Base-by-base conservation (phyloP, 345 rosid genomes). In the Microcos paniculata region DNA sequence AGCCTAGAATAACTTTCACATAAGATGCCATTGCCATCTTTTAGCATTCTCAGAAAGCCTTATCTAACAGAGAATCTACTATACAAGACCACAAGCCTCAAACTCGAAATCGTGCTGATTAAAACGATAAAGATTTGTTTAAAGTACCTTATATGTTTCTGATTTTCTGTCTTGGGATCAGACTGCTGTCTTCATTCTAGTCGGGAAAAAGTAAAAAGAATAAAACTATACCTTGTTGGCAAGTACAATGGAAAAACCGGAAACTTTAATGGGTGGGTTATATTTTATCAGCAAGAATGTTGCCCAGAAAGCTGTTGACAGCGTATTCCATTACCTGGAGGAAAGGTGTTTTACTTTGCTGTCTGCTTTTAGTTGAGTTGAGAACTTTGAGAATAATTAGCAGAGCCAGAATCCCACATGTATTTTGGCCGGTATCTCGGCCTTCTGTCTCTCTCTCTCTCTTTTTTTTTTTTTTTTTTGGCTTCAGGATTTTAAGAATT, bases 11-110 rank as follows among this genome's bases (percentile, higher is more conserved):
- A 68, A 88, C 81, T 73, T 92, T 90, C 0, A 61, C 73, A 0
- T 64, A 24, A 12, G 98, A 71, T 14, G 93, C 92, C 90, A 94
- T 77, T 15, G 79, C 93, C 94, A 90, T 94, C 76, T 71, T 71
- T 67, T 70, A 38, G 48, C 11, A 11, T 38, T 38, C 13, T 62
- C 38, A 4, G 1, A 10, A 63, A 38, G 13, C 23, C 43, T 61
- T 59, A 30, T 16, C 65, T 30, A 16, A 30, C 40, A 61, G 4
- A 58, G 28, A 28, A n/a, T 59, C 18, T 5, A 15, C 10, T 14
- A 28, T 5, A 15, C n/a, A 59, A 28, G 3, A 30, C n/a, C 5
- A 2, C 1, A 58, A 12, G 35, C 33, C 18, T 2, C 11, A 28
- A 59, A 59, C 16, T 10, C 48, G 28, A 15, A n/a, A 63, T 63